phyloP scores from a whole-genome alignment of 2,329 filamentous ascomycete genomes.

The Neoscytalidium dimidiatum region DNA sequence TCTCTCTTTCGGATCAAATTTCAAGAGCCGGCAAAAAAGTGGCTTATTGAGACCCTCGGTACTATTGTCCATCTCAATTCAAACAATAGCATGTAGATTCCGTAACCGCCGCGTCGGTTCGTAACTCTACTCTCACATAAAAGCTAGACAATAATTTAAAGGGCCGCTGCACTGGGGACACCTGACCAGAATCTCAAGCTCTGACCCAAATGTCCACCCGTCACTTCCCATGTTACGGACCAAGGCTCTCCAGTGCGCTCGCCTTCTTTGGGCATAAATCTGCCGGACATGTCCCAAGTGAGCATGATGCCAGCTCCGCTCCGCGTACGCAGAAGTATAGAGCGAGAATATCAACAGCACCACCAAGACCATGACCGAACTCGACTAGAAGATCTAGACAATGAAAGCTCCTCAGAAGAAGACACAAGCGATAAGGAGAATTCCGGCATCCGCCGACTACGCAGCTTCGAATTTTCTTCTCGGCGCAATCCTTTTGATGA shows the following conservation, averaged over 20 bases:
- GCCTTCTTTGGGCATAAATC: not conserved
- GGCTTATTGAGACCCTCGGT: too few species aligned
- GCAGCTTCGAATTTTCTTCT: not conserved
- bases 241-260: not conserved
- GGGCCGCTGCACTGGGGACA: not conserved
- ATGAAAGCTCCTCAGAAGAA: not conserved
- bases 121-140: not conserved
- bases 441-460: not conserved
- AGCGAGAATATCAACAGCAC: not conserved
- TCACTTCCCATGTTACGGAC: not conserved
- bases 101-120: not conserved
- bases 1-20: too few species aligned
- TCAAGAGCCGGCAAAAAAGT: too few species aligned
- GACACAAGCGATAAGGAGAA: not conserved
- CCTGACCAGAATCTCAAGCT: not conserved
- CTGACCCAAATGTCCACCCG: not conserved
- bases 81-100: too few species aligned
- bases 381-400: not conserved
- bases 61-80: too few species aligned
- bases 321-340: not conserved
- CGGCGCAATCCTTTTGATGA: not conserved
- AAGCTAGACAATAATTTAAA: not conserved
- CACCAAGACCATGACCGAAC: not conserved
- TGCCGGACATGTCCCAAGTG: not conserved
- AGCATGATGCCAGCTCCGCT: not conserved